phyloP scores from a whole-genome alignment of 495 filamentous ascomycete species.

The Lophiotrema nucula region DNA sequence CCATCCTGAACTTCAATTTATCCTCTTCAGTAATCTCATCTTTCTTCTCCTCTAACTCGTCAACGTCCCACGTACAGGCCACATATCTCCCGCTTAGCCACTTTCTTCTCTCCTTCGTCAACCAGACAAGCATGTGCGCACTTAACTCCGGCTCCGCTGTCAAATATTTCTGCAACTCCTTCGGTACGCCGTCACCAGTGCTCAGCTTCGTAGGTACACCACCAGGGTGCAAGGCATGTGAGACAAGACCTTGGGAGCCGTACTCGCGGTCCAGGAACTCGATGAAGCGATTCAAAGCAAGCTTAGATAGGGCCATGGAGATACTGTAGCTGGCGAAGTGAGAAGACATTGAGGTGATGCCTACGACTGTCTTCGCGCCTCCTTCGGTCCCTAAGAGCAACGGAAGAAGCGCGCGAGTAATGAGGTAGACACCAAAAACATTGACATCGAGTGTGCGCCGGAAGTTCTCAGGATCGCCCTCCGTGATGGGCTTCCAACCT shows the following conservation, averaged over 20 bases:
- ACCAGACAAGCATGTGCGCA: constrained; percentile 10
- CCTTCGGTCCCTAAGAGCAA: background rate
- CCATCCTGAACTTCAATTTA: too few relatives aligned
- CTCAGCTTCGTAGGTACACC: constrained; percentile 18
- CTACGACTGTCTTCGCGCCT: constrained; percentile 12
- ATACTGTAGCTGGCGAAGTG: constrained; percentile 10
- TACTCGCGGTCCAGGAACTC: constrained; percentile 14
- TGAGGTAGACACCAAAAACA: constrained; percentile 4
- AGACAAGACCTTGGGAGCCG: constrained; percentile 4
- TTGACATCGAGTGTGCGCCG: constrained; percentile 5
- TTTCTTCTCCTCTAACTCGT: too few relatives aligned
- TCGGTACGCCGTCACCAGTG: constrained; percentile 1
- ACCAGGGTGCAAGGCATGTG: constrained; percentile 9
- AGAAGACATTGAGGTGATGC: constrained; percentile 3
- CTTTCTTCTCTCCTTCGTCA: constrained; percentile 12
- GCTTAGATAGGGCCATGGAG: background rate
- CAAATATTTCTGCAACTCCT: constrained; percentile 8
- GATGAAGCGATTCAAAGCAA: constrained; percentile 5
- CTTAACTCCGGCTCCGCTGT: too few relatives aligned
- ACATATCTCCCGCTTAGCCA: constrained; percentile 18
- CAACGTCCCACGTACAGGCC: constrained; percentile 9
- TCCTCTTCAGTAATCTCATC: too few relatives aligned
- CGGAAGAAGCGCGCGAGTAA: constrained; percentile 4
- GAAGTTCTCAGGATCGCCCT: constrained; percentile 4
- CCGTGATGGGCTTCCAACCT: constrained; percentile 15